Conservation (phyloP, 78 protist species). For the Mastigamoeba balamuthi region DNA sequence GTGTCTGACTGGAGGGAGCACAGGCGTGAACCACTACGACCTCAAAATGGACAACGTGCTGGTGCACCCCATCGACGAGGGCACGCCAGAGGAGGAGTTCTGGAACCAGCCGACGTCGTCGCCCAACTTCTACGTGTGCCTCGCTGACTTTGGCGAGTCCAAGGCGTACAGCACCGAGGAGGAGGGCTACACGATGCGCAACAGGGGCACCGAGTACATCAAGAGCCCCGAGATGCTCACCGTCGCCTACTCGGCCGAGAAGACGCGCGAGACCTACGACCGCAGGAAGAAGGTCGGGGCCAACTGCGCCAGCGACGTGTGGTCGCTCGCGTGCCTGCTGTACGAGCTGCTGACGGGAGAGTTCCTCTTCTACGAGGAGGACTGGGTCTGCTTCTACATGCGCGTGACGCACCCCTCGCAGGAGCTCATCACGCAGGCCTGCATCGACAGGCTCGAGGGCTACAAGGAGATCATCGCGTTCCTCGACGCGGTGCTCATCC, state of each 20-base stretch:
- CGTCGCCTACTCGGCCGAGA: conserved; percentile 35
- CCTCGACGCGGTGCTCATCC: conserved; percentile 52
- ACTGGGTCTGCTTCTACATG: conserved; percentile 74
- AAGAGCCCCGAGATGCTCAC: conserved; percentile 87
- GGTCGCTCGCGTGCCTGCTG: conserved; percentile 81
- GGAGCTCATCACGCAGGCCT: conserved; percentile 33
- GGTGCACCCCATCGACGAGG: conserved; percentile 39
- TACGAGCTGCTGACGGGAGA: conserved; percentile 83
- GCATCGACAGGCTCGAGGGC: conserved; percentile 13
- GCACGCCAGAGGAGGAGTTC: conserved; percentile 29
- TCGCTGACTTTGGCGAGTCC: conserved; percentile 86
- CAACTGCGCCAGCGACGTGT: conserved; percentile 65
- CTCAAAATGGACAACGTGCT: conserved; percentile 76
- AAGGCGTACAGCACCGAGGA: conserved; percentile 43
- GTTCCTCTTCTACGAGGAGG: conserved; percentile 71
- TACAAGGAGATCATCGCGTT: conserved; percentile 44
- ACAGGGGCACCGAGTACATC: conserved; percentile 86
- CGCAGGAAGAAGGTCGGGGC: conserved; percentile 63
- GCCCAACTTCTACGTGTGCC: conserved; percentile 37
- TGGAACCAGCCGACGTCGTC: conserved; percentile 22
- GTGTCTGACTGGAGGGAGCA: too few relatives aligned
- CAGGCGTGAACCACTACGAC: conserved; percentile 76
- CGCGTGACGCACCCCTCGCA: conserved; percentile 46
- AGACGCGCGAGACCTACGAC: conserved; percentile 54
- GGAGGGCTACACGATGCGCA: conserved; percentile 58